These are phyloP conservation scores for Xylaria digitata DNA, from an alignment of 2,329 filamentous ascomycete genomes.

Conservation along the genomic window DNA sequence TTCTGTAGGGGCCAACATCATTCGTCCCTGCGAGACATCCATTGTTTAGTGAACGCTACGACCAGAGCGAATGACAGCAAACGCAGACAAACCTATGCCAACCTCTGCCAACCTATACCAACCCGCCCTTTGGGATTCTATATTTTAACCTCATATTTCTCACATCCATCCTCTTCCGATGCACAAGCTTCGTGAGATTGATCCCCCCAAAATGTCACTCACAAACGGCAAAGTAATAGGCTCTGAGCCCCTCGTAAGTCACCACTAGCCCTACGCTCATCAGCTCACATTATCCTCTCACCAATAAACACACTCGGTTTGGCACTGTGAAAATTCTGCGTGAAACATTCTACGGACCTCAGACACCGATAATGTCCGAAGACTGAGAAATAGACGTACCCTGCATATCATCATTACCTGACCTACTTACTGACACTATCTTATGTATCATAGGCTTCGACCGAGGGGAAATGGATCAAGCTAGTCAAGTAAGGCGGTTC, in stretches of 20 bases:
- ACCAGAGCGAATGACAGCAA: constrained; percentile 18
- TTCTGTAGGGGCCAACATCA: constrained; percentile 8
- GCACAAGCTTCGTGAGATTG: not conserved
- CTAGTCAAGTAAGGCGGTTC: constrained; percentile 63
- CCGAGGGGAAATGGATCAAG: constrained; percentile 70
- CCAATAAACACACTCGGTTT: not conserved
- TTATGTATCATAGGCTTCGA: constrained; percentile 54
- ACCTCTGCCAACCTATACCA: not conserved
- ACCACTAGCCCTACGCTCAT: not conserved
- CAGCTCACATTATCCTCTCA: constrained; percentile 1
- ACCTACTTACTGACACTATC: constrained; percentile 10
- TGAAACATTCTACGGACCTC: not conserved
- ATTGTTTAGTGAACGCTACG: constrained; percentile 32
- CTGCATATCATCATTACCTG: not conserved
- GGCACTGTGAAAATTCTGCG: constrained; percentile 5
- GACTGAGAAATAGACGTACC: not conserved
- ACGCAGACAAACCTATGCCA: constrained; percentile 7
- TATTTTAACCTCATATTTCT: not conserved
- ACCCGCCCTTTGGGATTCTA: not conserved
- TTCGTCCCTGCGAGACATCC: constrained; percentile 25
- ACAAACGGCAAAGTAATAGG: constrained; percentile 57
- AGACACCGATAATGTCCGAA: not conserved
- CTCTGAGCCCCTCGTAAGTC: constrained; percentile 58
- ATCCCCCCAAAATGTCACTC: constrained; percentile 53
- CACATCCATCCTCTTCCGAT: not conserved